phyloP scores from a whole-genome alignment of 2,329 filamentous ascomycete genomes.

The Polychaeton citri region DNA sequence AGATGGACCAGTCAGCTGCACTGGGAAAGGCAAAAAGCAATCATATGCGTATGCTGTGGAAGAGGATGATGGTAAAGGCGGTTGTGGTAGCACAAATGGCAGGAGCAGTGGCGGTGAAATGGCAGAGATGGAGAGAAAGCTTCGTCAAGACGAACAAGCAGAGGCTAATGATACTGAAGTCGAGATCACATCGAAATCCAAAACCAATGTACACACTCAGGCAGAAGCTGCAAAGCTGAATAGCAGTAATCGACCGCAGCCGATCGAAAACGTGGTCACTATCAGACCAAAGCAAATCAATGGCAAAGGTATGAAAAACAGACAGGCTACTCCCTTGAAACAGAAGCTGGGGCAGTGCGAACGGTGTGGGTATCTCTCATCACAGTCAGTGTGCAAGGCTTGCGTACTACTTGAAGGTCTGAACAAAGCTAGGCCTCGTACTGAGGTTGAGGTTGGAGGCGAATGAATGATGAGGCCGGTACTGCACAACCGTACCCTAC shows the following conservation, averaged over 20 bases:
- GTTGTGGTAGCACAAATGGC: slow-evolving; percentile 62
- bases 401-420: slow-evolving; percentile 79
- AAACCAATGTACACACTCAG: no score
- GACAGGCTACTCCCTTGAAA: slow-evolving; percentile 27
- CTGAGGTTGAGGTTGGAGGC: slow-evolving; percentile 21
- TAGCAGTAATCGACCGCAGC: no score
- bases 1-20: not conserved
- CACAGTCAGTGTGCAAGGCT: slow-evolving; percentile 85
- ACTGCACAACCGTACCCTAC: no score
- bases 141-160: slow-evolving; percentile 52
- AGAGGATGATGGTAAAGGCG: slow-evolving; percentile 49
- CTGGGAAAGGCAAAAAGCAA: slow-evolving; percentile 17
- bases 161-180: slow-evolving; percentile 46
- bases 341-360: slow-evolving; percentile 74
- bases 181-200: slow-evolving; percentile 15
- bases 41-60: slow-evolving; percentile 7
- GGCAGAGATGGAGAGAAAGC: slow-evolving; percentile 63
- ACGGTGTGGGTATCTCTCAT: slow-evolving; percentile 89
- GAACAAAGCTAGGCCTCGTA: slow-evolving; percentile 54
- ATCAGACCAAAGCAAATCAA: slow-evolving; percentile 22
- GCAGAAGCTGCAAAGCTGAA: slow-evolving; percentile 22
- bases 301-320: not conserved
- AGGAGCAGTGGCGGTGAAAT: slow-evolving; percentile 60
- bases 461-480: no score
- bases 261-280: slow-evolving; percentile 6